Percentiles rank a stretch among this genome's conserved stretches.
Conservation (phyloP, 257 asterid species). For the Solanum ossicruentum region DNA sequence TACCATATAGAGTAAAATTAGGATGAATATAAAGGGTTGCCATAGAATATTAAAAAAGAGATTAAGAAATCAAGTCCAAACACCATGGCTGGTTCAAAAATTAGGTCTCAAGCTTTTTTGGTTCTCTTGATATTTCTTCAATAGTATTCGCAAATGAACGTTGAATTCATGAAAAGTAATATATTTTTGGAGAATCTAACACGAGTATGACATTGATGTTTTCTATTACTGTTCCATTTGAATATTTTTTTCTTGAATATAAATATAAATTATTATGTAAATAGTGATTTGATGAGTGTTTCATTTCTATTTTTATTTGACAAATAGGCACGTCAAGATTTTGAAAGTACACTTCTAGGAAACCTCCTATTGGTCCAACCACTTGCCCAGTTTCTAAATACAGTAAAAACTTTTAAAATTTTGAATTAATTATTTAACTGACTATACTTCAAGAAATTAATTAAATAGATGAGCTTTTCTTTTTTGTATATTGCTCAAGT, state of each 20-base stretch:
- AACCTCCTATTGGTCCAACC: background rate
- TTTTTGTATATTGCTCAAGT: background rate
- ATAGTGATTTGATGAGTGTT: too few species aligned
- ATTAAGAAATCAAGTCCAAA: background rate
- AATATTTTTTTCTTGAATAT: background rate
- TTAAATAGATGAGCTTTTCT: background rate
- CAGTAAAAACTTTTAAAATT: background rate
- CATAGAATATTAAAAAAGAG: background rate
- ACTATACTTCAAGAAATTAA: background rate
- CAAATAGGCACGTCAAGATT: background rate
- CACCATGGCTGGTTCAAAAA: background rate
- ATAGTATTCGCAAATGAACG: fast-evolving
- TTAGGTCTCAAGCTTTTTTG: background rate
- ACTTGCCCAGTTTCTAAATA: background rate
- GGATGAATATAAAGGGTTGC: background rate
- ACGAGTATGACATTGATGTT: too few species aligned
- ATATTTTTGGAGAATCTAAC: too few species aligned
- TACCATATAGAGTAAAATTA: background rate
- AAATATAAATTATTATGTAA: too few species aligned
- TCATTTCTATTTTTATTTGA: background rate
- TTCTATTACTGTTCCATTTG: background rate
- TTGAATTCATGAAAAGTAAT: too few species aligned
- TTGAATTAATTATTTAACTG: background rate
- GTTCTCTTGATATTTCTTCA: background rate
- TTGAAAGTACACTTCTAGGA: background rate